Evolutionary conservation across 2,329 filamentous ascomycete genomes (phyloP), one percentile per base, ranked within the genome.

Genomic region (Exophiala sideris): DNA sequence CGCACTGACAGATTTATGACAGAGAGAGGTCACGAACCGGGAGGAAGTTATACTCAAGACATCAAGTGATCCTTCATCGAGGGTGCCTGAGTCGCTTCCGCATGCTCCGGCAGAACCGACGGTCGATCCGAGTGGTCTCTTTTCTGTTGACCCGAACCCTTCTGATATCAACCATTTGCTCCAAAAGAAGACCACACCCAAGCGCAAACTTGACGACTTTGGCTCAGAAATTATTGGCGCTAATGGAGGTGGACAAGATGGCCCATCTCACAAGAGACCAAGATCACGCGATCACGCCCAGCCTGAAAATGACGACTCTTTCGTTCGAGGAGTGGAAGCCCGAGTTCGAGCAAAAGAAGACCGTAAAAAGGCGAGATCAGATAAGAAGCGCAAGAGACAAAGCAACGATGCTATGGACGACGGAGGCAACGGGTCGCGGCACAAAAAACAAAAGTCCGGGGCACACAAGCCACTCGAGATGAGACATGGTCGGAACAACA

Each of bases 301-400:
- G 24, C 33, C 38, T 10, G 40, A 21, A 21, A 42, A 40, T 14
- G 52, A 59, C n/a, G 46, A 67, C 21, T 65, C 64, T n/a, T 64
- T 68, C 18, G 56, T 65, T n/a, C 54, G 60, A 34, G 74, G 76
- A 41, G 75, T 78, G 0, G 72, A 75, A 52, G 69, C 70, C 18
- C 66, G 73, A 16, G 53, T 76, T 32, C 68, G 66, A 41, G 71
- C 74, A 41, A 75, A 71, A 52, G 73, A 75, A 52, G 70, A 73
- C 47, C 64, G 63, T 10, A 70, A 71, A 14, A 66, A 66, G 42
- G 54, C 67, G 2, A 70, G 69, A 42, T 56, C 64, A 3, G 68
- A 72, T 39, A 71, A 66, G 68, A 76, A 71, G 61, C 69, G 62
- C 63, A 71, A 75, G 56, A 67, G 74, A 42, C 49, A 50, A 14